Percentiles rank a stretch among this genome's conserved stretches.
Evolutionary conservation across 306 rosid genomes (phyloP).

Genomic region (Dalbergia oliveri): DNA sequence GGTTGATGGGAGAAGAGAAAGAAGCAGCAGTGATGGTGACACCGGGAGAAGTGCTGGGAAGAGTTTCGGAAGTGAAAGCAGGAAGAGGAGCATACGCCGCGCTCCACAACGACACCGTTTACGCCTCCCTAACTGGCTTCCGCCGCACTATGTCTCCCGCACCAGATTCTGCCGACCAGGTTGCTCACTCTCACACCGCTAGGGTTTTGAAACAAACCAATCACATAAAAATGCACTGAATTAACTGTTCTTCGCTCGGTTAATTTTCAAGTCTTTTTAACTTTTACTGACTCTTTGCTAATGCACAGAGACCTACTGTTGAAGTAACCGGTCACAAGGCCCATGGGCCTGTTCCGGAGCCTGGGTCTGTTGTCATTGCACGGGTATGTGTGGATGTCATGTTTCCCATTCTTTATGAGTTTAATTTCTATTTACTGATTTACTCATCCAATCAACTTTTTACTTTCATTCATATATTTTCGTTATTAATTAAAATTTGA

Average conservation of each 20-base stretch:
- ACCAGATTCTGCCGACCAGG: slow-evolving; percentile 74
- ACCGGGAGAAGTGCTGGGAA: slow-evolving; percentile 84
- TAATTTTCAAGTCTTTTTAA: background rate
- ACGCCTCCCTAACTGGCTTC: slow-evolving; percentile 87
- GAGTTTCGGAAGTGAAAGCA: slow-evolving; percentile 60
- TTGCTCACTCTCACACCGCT: background rate
- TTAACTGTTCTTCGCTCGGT: background rate
- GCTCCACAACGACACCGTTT: slow-evolving; percentile 65
- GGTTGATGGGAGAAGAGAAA: slow-evolving; percentile 54
- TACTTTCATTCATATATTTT: too few species aligned
- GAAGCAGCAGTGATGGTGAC: slow-evolving; percentile 65
- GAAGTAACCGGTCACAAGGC: slow-evolving; percentile 94
- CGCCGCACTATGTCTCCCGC: slow-evolving; percentile 68
- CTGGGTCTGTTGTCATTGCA: slow-evolving; percentile 82
- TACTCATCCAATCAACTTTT: too few species aligned
- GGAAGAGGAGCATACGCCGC: slow-evolving; percentile 85
- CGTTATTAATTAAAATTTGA: background rate
- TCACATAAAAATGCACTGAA: background rate
- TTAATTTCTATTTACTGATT: too few species aligned
- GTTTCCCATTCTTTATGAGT: too few species aligned
- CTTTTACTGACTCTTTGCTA: background rate
- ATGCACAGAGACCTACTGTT: slow-evolving; percentile 69
- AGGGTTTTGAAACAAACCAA: slow-evolving; percentile 35
- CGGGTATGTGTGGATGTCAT: slow-evolving; percentile 63
- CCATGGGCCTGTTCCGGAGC: slow-evolving; percentile 85